A percentile compares a stretch with the other conserved stretches of the same genome.
Conservation (phyloP, 306 rosid genomes). For the Vigna unguiculata region DNA sequence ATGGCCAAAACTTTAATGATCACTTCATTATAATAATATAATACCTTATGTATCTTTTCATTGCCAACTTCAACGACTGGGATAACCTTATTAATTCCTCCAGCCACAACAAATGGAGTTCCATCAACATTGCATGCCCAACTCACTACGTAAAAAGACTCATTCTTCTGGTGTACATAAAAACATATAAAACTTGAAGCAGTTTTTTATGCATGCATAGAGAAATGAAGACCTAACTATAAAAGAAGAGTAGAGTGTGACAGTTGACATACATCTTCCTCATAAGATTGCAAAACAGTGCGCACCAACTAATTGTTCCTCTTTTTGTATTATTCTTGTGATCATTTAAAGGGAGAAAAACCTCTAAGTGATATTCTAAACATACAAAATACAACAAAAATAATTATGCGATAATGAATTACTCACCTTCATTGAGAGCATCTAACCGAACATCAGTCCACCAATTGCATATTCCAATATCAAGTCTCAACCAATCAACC, state of each 20-base stretch:
- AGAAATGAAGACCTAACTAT: neutral
- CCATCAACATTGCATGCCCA: conserved; percentile 89
- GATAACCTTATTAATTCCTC: conserved; percentile 89
- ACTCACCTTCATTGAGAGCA: too few species aligned
- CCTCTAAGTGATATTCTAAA: too few species aligned
- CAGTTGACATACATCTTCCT: conserved; percentile 79
- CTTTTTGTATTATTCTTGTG: too few species aligned
- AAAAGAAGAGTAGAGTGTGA: neutral
- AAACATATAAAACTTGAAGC: conserved; percentile 47
- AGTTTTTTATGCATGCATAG: neutral
- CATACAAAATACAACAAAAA: too few species aligned
- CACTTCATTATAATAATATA: too few species aligned
- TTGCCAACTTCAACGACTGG: conserved; percentile 84
- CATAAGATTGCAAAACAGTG: conserved; percentile 93
- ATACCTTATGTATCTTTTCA: conserved; percentile 93
- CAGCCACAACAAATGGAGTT: conserved; percentile 79
- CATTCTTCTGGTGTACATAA: conserved; percentile 94
- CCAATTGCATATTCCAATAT: too few species aligned
- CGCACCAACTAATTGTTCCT: too few species aligned
- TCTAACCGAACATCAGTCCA: too few species aligned
- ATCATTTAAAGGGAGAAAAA: too few species aligned
- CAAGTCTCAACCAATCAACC: too few species aligned
- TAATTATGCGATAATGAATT: too few species aligned
- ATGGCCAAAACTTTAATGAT: too few species aligned
- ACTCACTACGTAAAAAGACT: conserved; percentile 93